A percentile compares a stretch with the other conserved stretches of the same genome.
Evolutionary conservation across 169 alveolate genomes (phyloP).

Genomic region (Plasmodium gallinaceum): DNA sequence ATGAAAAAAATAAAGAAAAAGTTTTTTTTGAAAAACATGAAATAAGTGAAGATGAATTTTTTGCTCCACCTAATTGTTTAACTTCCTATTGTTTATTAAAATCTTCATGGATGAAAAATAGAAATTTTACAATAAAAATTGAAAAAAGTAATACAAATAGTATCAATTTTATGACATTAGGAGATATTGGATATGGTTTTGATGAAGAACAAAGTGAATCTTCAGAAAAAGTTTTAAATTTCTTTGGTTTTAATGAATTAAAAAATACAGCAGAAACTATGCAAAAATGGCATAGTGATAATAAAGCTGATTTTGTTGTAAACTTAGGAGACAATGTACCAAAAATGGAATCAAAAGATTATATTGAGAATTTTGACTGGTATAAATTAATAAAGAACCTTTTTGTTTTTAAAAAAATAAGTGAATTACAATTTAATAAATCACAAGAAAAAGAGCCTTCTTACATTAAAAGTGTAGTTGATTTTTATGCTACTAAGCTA

Average conservation of each 20-base stretch:
- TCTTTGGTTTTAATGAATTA: conserved; percentile 67
- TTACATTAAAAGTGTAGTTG: conserved; percentile 19
- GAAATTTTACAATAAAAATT: conserved; percentile 37
- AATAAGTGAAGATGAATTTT: conserved; percentile 60
- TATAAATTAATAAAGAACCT: conserved; percentile 50
- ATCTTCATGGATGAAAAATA: conserved; percentile 67
- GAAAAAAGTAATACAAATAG: conserved; percentile 57
- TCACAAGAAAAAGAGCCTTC: neutral
- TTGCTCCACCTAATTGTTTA: conserved; percentile 61
- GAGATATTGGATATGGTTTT: conserved; percentile 70
- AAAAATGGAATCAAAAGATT: neutral
- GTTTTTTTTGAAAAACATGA: conserved; percentile 35
- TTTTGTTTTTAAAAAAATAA: conserved; percentile 44
- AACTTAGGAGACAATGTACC: conserved; percentile 77
- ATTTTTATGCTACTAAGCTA: conserved; percentile 24
- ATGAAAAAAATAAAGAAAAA: conserved; percentile 1
- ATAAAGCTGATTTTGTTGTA: conserved; percentile 71
- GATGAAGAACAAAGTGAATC: conserved; percentile 31
- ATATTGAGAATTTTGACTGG: conserved; percentile 47
- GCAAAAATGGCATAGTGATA: conserved; percentile 58
- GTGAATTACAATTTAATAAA: conserved; percentile 27
- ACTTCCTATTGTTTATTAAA: conserved; percentile 55
- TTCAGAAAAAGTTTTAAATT: conserved; percentile 21
- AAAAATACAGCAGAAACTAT: conserved; percentile 55
- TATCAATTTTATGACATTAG: conserved; percentile 71